Evolutionary conservation across 257 asterid genomes (phyloP).

Genomic region (Jasminum sambac): DNA sequence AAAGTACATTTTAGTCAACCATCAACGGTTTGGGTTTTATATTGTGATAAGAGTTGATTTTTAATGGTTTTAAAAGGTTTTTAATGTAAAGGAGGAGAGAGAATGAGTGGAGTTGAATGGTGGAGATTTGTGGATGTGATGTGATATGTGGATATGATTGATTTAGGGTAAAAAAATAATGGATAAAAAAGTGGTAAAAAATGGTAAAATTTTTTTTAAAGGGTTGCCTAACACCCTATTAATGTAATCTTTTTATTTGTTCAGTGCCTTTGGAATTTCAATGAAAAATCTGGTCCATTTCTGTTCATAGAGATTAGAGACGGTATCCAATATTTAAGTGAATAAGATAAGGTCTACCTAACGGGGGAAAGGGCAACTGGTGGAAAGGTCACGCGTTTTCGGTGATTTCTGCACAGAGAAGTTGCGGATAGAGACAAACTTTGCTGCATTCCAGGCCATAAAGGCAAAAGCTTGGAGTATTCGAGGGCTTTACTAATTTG

Average conservation of each 20-base stretch:
- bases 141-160: too few species aligned
- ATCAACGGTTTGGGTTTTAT: too few species aligned
- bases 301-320: constrained; percentile 22
- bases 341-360: constrained; percentile 25
- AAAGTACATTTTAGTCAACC: constrained; percentile 9
- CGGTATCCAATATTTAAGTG: constrained; percentile 31
- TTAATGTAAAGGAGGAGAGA: too few species aligned
- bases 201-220: not conserved
- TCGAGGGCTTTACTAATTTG: constrained; percentile 27
- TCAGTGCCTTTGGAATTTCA: constrained; percentile 18
- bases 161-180: too few species aligned
- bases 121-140: too few species aligned
- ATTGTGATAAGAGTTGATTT: too few species aligned
- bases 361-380: constrained; percentile 25
- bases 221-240: too few species aligned
- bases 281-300: constrained; percentile 13
- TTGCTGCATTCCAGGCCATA: constrained; percentile 34
- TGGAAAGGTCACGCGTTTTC: constrained; percentile 28
- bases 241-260: constrained; percentile 14
- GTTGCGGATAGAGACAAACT: constrained; percentile 25
- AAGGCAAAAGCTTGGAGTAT: constrained; percentile 26
- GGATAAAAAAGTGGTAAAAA: too few species aligned
- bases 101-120: too few species aligned
- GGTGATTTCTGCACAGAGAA: constrained; percentile 27
- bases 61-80: constrained; percentile 16